Evolutionary conservation across 345 rosid species (phyloP).

Genomic region (Acer campestre): DNA sequence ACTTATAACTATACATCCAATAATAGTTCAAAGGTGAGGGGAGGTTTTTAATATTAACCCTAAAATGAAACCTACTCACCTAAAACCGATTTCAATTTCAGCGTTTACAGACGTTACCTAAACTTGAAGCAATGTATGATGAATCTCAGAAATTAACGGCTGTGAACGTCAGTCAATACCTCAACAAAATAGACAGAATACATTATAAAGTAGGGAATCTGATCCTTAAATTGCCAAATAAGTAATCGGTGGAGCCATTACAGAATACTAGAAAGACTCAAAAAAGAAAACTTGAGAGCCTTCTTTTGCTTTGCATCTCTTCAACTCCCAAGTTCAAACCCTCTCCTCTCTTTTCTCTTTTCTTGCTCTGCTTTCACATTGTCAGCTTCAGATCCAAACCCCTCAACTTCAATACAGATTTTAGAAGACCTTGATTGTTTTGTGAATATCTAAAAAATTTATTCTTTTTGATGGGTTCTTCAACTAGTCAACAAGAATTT

Average conservation of each 20-base stretch:
- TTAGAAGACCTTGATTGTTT: not conserved
- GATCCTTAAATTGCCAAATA: not conserved
- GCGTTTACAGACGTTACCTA: not conserved
- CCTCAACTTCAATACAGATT: not conserved
- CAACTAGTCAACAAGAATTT: conserved; percentile 65
- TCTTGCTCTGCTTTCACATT: conserved; percentile 5
- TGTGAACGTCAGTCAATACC: not conserved
- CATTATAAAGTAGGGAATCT: not conserved
- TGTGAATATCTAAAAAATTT: no score
- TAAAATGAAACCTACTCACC: no score
- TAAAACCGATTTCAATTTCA: no score
- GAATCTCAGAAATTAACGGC: not conserved
- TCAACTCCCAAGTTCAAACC: not conserved
- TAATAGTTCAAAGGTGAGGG: no score
- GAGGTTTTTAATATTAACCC: no score
- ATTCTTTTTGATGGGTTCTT: conserved; percentile 46
- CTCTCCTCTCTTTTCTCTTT: not conserved
- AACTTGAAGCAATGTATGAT: not conserved
- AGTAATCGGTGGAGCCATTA: conserved; percentile 13
- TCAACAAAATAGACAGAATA: not conserved
- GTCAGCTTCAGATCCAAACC: conserved; percentile 7
- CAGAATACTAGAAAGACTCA: not conserved
- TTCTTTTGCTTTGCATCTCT: conserved; percentile 22
- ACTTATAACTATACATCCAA: no score
- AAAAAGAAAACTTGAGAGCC: conserved; percentile 27